phyloP scores from a whole-genome alignment of 2,329 filamentous ascomycete genomes.

The Epichloe hybrida region DNA sequence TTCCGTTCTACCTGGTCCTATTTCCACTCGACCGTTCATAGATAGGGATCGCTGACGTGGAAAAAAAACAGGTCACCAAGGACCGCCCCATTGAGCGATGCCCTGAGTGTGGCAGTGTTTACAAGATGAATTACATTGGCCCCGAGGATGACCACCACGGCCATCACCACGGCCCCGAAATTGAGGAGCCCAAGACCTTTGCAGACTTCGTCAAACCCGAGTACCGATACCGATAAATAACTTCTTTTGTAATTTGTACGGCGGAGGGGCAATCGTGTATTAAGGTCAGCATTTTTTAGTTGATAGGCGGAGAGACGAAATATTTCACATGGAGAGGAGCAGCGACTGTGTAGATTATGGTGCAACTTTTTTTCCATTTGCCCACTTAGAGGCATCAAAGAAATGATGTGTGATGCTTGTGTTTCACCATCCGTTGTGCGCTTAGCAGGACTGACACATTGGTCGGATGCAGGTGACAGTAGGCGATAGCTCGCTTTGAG shows the following conservation, averaged over 20 bases:
- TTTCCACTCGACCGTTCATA: not conserved
- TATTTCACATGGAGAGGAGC: constrained; percentile 9
- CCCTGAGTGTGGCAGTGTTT: constrained; percentile 88
- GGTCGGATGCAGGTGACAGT: not conserved
- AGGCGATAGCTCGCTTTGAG: not conserved
- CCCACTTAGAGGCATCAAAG: constrained; percentile 20
- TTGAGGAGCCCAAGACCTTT: constrained; percentile 88
- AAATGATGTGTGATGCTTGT: not conserved
- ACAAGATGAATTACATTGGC: constrained; percentile 96
- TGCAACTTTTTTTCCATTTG: constrained; percentile 20
- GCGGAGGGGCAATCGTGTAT: constrained; percentile 8
- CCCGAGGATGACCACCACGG: constrained; percentile 60
- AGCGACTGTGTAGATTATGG: constrained; percentile 28
- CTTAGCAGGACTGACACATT: not conserved
- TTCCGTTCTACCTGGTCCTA: not conserved
- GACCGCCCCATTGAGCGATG: constrained; percentile 89
- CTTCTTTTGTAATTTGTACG: constrained; percentile 4
- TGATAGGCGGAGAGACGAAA: constrained; percentile 10
- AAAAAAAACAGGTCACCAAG: constrained; percentile 54
- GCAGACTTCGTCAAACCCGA: constrained; percentile 91
- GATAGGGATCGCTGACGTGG: not conserved
- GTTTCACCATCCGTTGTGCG: not conserved
- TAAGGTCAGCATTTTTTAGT: constrained; percentile 12
- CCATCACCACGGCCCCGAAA: constrained; percentile 45
- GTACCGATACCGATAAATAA: constrained; percentile 58